Percentiles rank a stretch among this genome's conserved stretches.
Evolutionary conservation across 73 alveolate species (phyloP).

Genomic region (Tetrahymena malaccensis): DNA sequence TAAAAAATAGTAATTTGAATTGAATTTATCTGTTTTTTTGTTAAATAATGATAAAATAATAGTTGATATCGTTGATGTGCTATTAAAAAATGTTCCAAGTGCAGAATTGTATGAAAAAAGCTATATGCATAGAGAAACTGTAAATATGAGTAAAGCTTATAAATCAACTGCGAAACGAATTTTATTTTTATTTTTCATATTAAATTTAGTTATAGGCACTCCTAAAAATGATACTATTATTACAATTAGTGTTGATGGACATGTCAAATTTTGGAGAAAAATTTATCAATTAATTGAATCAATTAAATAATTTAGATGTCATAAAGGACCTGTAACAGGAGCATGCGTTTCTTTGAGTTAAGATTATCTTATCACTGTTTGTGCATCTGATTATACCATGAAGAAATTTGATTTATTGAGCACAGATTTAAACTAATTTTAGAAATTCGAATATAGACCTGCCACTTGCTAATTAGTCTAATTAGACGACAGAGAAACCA

Average conservation of each 20-base stretch:
- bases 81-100: conserved; percentile 51
- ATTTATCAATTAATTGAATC: conserved; percentile 70
- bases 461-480: conserved; percentile 65
- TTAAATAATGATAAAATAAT: neutral
- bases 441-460: conserved; percentile 62
- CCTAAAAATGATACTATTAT: conserved; percentile 61
- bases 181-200: neutral
- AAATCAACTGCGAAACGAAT: neutral
- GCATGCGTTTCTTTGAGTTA: conserved; percentile 61
- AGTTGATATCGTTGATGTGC: conserved; percentile 11
- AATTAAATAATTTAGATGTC: conserved; percentile 83
- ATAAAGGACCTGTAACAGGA: conserved; percentile 69
- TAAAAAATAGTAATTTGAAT: neutral
- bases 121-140: conserved; percentile 67
- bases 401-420: conserved; percentile 77
- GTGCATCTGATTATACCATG: conserved; percentile 65
- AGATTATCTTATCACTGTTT: conserved; percentile 60
- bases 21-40: neutral
- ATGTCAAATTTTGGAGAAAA: conserved; percentile 87
- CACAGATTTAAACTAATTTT: conserved; percentile 70
- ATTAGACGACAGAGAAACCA: conserved; percentile 18
- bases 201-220: conserved; percentile 36
- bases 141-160: conserved; percentile 27
- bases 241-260: conserved; percentile 83
- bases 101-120: conserved; percentile 64